phyloP scores from a whole-genome alignment of 176 grass and related monocot genomes.

The Otatea glauca region DNA sequence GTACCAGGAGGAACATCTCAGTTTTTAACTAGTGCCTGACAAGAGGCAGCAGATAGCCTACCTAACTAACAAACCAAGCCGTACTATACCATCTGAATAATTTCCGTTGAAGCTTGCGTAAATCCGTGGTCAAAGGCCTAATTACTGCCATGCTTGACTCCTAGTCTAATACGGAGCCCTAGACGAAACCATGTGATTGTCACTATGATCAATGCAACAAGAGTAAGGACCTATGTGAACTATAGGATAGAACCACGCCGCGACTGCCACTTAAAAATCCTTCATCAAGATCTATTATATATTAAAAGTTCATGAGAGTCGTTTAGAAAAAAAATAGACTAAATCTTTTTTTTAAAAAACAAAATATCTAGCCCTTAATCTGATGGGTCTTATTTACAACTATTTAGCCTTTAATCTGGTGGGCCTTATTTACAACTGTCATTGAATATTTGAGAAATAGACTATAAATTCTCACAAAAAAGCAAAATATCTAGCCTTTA shows the following conservation, averaged over 20 bases:
- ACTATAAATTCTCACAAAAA: no score
- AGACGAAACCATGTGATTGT: conserved; percentile 51
- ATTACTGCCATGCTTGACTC: conserved; percentile 47
- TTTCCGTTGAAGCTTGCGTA: not conserved
- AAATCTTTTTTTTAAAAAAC: no score
- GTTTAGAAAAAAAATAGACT: no score
- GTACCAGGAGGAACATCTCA: no score
- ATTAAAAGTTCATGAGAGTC: no score
- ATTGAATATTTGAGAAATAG: no score
- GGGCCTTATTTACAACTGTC: no score
- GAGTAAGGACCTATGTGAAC: not conserved
- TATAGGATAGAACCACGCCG: not conserved
- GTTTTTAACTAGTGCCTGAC: not conserved
- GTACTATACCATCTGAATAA: not conserved
- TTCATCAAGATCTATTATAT: not conserved
- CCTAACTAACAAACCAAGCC: not conserved
- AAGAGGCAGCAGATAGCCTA: not conserved
- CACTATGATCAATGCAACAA: conserved; percentile 25
- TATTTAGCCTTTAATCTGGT: no score
- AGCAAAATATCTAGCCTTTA: no score
- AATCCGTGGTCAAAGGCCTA: conserved; percentile 43
- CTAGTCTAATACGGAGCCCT: conserved; percentile 29
- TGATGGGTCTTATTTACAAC: no score
- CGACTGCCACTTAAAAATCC: not conserved
- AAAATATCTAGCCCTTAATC: no score